phyloP scores from a whole-genome alignment of 495 filamentous ascomycete genomes.

The Penicillium coffeae region DNA sequence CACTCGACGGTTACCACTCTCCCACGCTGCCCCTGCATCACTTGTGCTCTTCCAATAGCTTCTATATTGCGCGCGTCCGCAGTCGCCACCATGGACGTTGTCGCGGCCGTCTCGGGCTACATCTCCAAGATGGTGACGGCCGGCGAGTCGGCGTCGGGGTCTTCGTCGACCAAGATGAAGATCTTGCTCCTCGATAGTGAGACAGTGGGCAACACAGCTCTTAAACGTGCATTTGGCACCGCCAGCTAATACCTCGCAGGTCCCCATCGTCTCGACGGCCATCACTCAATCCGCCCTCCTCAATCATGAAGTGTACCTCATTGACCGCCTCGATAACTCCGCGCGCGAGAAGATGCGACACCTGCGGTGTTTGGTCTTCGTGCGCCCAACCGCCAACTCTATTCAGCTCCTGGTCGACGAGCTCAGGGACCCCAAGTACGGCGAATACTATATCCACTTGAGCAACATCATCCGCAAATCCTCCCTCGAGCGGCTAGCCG shows the following conservation, averaged over 20 bases:
- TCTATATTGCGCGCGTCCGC: too few species aligned
- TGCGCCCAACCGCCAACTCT: constrained; percentile 84
- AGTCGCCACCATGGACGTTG: constrained; percentile 72
- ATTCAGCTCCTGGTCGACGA: constrained; percentile 94
- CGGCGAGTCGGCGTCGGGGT: constrained; percentile 65
- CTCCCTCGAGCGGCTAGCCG: constrained; percentile 86
- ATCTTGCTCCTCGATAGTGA: constrained; percentile 91
- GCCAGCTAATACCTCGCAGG: constrained; percentile 47
- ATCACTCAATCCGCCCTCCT: constrained; percentile 95
- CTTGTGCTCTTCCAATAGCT: constrained; percentile 3
- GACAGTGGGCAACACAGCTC: constrained; percentile 59
- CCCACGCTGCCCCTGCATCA: neutral
- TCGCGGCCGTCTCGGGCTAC: constrained; percentile 88
- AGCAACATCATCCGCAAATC: constrained; percentile 98
- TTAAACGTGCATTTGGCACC: too few species aligned
- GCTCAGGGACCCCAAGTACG: constrained; percentile 92
- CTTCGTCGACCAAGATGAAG: constrained; percentile 94
- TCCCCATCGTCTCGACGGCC: constrained; percentile 87
- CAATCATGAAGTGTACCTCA: constrained; percentile 96
- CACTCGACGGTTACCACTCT: constrained; percentile 3
- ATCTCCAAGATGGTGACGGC: constrained; percentile 94
- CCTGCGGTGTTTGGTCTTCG: constrained; percentile 86
- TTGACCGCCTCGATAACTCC: constrained; percentile 87
- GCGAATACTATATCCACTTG: constrained; percentile 95
- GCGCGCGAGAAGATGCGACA: constrained; percentile 97